phyloP scores from a whole-genome alignment of 2,329 filamentous ascomycete species.

The Colletotrichum phormii region DNA sequence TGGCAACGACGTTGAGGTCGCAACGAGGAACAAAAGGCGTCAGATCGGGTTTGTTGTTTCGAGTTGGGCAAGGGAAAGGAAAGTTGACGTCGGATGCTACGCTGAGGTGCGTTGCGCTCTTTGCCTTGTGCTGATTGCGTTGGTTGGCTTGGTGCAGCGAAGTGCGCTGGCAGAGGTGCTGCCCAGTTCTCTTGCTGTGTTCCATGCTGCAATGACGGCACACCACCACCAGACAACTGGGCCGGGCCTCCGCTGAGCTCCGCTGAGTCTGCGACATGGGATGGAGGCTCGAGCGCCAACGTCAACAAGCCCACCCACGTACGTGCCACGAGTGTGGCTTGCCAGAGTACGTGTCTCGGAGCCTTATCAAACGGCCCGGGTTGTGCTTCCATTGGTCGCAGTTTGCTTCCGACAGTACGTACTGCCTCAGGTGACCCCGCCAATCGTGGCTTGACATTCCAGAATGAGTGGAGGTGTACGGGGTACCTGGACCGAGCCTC shows the following conservation, averaged over 20 bases:
- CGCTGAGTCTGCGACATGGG: conserved; percentile 3
- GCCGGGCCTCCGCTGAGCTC: neutral
- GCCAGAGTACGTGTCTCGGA: neutral
- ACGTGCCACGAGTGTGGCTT: neutral
- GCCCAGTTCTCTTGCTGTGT: too few relatives aligned
- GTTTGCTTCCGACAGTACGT: neutral
- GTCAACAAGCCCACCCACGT: neutral
- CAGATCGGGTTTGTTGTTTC: neutral
- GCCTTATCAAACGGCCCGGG: neutral
- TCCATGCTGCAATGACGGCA: conserved; percentile 20
- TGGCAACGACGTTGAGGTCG: conserved; percentile 32
- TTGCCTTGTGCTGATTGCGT: neutral
- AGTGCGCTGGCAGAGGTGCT: neutral
- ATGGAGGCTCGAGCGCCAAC: conserved; percentile 19
- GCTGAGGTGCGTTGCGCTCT: conserved; percentile 19
- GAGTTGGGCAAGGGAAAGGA: conserved; percentile 17
- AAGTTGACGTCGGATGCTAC: neutral
- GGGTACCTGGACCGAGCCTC: too few relatives aligned
- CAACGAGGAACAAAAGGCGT: conserved; percentile 14
- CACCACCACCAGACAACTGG: conserved; percentile 3
- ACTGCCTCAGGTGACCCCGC: neutral
- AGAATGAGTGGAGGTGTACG: neutral
- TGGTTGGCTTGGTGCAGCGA: neutral
- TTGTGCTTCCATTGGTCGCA: neutral
- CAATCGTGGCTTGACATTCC: neutral